Conservation (phyloP, 1,284 basidiomycete genomes). For the Termitomyces sp. region DNA sequence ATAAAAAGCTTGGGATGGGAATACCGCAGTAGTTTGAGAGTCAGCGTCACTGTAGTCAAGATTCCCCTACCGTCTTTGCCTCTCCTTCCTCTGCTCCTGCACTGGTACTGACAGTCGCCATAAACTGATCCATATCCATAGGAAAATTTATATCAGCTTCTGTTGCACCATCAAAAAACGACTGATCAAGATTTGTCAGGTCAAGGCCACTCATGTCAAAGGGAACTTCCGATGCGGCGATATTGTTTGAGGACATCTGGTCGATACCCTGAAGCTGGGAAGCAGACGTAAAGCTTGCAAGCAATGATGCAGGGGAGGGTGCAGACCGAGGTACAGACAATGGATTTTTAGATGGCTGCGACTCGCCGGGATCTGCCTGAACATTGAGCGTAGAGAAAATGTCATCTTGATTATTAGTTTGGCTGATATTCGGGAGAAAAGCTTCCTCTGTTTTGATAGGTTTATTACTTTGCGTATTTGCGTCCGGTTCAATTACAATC, state of each 20-base stretch:
- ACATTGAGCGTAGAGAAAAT: constrained; percentile 27
- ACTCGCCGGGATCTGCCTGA: constrained; percentile 9
- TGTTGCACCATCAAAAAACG: constrained; percentile 30
- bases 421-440: constrained; percentile 22
- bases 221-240: constrained; percentile 18
- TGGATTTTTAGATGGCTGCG: constrained; percentile 12
- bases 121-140: constrained; percentile 34
- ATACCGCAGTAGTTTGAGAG: no score
- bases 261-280: constrained; percentile 22
- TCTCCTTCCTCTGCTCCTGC: constrained; percentile 11
- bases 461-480: constrained; percentile 8
- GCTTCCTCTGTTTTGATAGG: constrained; percentile 19
- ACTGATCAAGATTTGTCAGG: constrained; percentile 32
- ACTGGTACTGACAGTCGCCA: constrained; percentile 19
- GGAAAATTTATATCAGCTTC: constrained; percentile 29
- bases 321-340: constrained; percentile 17
- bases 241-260: constrained; percentile 19
- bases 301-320: constrained; percentile 34
- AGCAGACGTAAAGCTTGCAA: constrained; percentile 33
- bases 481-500: constrained; percentile 21
- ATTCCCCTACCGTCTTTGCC: constrained; percentile 2
- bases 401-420: constrained; percentile 20
- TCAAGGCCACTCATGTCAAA: constrained; percentile 43
- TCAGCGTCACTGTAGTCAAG: background rate
- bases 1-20: no score